A percentile compares a stretch with the other conserved stretches of the same genome.
phyloP scores from a whole-genome alignment of 1,284 basidiomycete genomes.

The Taiwanofungus camphoratus region DNA sequence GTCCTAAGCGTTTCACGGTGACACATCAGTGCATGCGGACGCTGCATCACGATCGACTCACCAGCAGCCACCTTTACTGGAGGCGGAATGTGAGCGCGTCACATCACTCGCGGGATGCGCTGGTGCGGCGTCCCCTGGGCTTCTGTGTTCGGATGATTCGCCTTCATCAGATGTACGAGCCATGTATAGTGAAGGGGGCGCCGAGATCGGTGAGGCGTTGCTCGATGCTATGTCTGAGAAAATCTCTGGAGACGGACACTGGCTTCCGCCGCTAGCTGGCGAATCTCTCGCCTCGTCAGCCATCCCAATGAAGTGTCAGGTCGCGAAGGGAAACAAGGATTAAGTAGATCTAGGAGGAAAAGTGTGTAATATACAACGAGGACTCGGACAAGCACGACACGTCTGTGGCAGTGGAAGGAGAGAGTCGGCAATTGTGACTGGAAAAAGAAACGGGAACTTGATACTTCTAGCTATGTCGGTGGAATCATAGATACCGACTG shows the following conservation, averaged over 20 bases:
- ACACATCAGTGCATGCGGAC: too few species aligned
- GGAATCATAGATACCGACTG: slow-evolving; percentile 21
- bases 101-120: slow-evolving; percentile 44
- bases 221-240: slow-evolving; percentile 22
- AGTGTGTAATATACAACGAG: slow-evolving; percentile 8
- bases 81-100: slow-evolving; percentile 41
- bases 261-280: slow-evolving; percentile 29
- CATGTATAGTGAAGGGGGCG: slow-evolving; percentile 20
- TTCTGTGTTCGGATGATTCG: slow-evolving; percentile 17
- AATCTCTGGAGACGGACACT: slow-evolving; percentile 25
- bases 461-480: slow-evolving; percentile 23
- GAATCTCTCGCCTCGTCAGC: slow-evolving; percentile 29
- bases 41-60: slow-evolving; percentile 33
- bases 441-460: slow-evolving; percentile 19
- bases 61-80: slow-evolving; percentile 73
- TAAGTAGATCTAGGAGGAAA: slow-evolving; percentile 2
- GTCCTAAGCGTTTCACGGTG: slow-evolving; percentile 44
- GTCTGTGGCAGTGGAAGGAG: slow-evolving; percentile 16
- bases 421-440: slow-evolving; percentile 22
- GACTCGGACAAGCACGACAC: slow-evolving; percentile 11
- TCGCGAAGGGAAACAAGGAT: too few species aligned
- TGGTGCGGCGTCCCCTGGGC: slow-evolving; percentile 37
- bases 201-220: slow-evolving; percentile 26
- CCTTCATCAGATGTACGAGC: slow-evolving; percentile 18
- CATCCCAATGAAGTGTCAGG: slow-evolving; percentile 14